A percentile compares a stretch with the other conserved stretches of the same genome.
Conservation (phyloP, 768 basidiomycete species). For the Boletus vermiculosoides region DNA sequence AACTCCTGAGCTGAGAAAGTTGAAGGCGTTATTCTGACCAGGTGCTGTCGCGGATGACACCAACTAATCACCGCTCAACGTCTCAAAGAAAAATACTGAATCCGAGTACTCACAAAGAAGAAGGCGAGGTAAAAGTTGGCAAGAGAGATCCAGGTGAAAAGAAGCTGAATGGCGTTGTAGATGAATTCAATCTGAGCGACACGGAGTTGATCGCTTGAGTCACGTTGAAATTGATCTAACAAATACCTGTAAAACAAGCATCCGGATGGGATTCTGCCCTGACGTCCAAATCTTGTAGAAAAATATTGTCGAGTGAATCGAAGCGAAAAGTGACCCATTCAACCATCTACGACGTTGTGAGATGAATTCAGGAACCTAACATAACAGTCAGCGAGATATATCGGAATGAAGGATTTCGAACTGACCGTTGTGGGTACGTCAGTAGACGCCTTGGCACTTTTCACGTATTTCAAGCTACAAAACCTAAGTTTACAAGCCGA, state of each 20-base stretch:
- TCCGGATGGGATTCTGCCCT: conserved; percentile 86
- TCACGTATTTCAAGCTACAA: conserved; percentile 77
- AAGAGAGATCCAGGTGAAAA: conserved; percentile 93
- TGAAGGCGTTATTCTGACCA: conserved; percentile 66
- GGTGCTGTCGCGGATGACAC: conserved; percentile 74
- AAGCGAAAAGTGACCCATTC: conserved; percentile 90
- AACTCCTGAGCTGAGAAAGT: conserved; percentile 70
- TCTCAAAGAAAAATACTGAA: conserved; percentile 14
- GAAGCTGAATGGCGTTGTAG: conserved; percentile 84
- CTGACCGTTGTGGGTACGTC: conserved; percentile 83
- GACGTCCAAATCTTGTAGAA: conserved; percentile 87
- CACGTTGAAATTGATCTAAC: not conserved
- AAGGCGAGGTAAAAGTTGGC: conserved; percentile 95
- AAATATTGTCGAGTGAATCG: conserved; percentile 89
- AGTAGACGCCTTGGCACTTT: conserved; percentile 93
- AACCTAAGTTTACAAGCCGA: not conserved
- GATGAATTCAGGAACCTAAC: conserved; percentile 85
- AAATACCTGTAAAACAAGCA: conserved; percentile 60
- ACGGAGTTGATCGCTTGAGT: not conserved
- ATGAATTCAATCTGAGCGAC: conserved; percentile 74
- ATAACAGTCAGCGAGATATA: not conserved
- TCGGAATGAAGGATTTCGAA: not conserved
- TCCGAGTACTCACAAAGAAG: conserved; percentile 72
- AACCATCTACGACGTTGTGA: conserved; percentile 89
- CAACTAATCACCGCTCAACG: conserved; percentile 48